Conservation (phyloP, 805 yeast species). For the Candida tibetensis region DNA sequence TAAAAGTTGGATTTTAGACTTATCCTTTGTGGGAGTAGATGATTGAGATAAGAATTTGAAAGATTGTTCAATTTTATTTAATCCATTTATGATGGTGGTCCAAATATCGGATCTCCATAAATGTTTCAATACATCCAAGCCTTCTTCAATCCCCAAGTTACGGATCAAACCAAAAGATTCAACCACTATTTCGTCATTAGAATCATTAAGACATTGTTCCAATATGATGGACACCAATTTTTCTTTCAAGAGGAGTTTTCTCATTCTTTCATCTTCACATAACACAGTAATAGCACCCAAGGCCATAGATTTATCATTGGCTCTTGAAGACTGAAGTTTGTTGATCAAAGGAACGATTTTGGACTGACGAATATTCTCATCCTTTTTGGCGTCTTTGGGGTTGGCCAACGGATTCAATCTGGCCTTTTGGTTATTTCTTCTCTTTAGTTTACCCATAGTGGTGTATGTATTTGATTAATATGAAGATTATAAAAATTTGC, state of each 20-base stretch:
- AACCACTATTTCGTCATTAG: slow-evolving; percentile 69
- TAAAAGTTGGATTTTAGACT: slow-evolving; percentile 47
- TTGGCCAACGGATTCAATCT: slow-evolving; percentile 36
- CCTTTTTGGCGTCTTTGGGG: slow-evolving; percentile 30
- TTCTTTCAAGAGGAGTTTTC: slow-evolving; percentile 67
- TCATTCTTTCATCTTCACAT: slow-evolving; percentile 63
- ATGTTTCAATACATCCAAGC: slow-evolving; percentile 72
- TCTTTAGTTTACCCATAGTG: slow-evolving; percentile 73
- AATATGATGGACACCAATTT: slow-evolving; percentile 61
- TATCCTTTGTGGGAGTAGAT: slow-evolving; percentile 26
- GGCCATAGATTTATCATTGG: slow-evolving; percentile 78
- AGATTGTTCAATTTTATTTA: slow-evolving; percentile 51
- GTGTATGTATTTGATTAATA: background rate
- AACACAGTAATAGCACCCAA: slow-evolving; percentile 68
- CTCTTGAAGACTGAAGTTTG: slow-evolving; percentile 57
- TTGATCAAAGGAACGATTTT: slow-evolving; percentile 67
- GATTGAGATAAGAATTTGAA: slow-evolving; percentile 37
- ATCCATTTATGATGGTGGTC: slow-evolving; percentile 52
- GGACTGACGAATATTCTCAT: slow-evolving; percentile 47
- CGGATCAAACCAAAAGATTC: slow-evolving; percentile 80
- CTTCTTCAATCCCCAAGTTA: slow-evolving; percentile 81
- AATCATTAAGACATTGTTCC: slow-evolving; percentile 63
- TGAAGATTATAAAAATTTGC: background rate
- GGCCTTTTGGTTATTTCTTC: slow-evolving; percentile 37
- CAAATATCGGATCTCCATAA: slow-evolving; percentile 80